Base-by-base conservation (phyloP, 495 filamentous ascomycete species). In the Lepraria neglecta region DNA sequence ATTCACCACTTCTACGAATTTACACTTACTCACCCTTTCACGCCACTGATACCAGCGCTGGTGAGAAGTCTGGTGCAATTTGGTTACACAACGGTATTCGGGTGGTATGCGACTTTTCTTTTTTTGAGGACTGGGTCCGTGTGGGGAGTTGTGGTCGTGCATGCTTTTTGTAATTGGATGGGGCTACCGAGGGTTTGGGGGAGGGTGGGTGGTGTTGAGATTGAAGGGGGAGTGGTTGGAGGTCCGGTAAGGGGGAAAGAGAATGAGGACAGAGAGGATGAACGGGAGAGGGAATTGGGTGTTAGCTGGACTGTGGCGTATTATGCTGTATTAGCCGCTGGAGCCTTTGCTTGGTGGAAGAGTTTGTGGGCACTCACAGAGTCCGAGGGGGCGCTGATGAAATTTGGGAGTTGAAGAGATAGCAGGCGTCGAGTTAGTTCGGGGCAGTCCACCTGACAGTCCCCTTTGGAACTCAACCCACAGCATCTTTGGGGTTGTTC, bases 1-100 rank as follows among this genome's bases (percentile, higher is more conserved):
- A 72, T 96, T 31, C 92, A 98, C 73, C 94, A 97, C 75, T 90
- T 91, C 73, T 96, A 96, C 75, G 94, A 98, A 75, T 97, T 92
- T 76, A 83, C 85, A 35, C 75, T 95, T 11, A 87, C 85, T 0
- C 82, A 96, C 68, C 90, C 92, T 17, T 76, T 83, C 63, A 84
- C 86, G 3, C 78, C 87, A 6, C 64, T 82, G 14, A 45, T 78
- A 5, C 75, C 77, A 2, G 84, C 84, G 6, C 59, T 92, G 1
- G 62, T 89, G 6, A 84, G 90, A 48, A 88, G 88, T 1, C 45
- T 90, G 21, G 81, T 97, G 64, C 94, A 98, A 70, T 87, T 98
- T 66, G 77, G 80, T n/a, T 98, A 95, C 69, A 97, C 94, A 5
- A 90, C 90, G 19, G 70, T 97, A 28, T 98, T 98, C 64, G 94